Evolutionary conservation across 2,329 filamentous ascomycete genomes (phyloP), one percentile per base, ranked within the genome.

Genomic region (Talaromyces sp.): DNA sequence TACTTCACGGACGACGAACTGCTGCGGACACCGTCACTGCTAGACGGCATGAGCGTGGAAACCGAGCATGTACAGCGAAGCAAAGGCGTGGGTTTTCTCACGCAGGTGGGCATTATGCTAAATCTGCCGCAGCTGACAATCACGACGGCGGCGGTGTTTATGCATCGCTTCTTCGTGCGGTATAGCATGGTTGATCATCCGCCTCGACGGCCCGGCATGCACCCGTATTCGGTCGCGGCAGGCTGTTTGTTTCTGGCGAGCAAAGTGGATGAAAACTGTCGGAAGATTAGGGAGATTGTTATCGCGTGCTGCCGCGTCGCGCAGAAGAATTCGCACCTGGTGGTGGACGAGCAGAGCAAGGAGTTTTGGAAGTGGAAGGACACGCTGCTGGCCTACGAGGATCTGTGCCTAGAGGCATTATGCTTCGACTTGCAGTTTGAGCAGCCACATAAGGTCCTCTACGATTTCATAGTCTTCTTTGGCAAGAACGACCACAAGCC

Each of bases 281-380:
- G 93, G 54, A 96, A 96, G 76, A 96, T 96, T 67, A 95, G 91
- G 69, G 92, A 97, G 65, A 83, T 99, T 62, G 93, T 99, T 65
- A 88, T 97, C 32, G 91, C 92, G 1, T 94, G 96, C 68, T 94
- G 92, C 62, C 91, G 93, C 65, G 91, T 97, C 21, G 94, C 93
- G 29, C 92, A 97, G 75, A 97, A 99, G 78, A 93, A 97, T 67
- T 82, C 91, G 1, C 90, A 91, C 68, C 84, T 97, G 61, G 81
- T 93, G 58, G 90, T 97, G 57, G 94, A 99, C 72, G 94, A 97
- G 75, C 92, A 97, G 74, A 95, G 90, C 66, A 97, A 97, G 71
- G 94, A 99, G 71, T 99, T 94, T 73, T 99, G 94, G 94, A 86
- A 90, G 69, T 99, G 94, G 94, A 86, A 92, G 63, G 94, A 99